These are phyloP conservation scores for Chrysophaeum taylorii DNA, from an alignment of 352 stramenopile genomes.

Conservation along the genomic window DNA sequence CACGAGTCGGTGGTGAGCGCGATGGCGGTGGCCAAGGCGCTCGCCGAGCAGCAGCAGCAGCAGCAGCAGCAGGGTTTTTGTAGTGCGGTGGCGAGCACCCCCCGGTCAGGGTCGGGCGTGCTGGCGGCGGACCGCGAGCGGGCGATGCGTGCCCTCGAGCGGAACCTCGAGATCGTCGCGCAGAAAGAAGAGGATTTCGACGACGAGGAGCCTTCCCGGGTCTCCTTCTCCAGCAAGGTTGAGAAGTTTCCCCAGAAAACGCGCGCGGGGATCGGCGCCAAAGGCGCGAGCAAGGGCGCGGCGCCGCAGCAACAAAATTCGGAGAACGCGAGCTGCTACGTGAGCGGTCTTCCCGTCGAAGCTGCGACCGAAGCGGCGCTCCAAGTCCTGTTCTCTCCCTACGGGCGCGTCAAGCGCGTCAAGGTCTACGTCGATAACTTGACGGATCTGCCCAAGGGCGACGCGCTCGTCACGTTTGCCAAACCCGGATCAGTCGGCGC, in stretches of 20 bases:
- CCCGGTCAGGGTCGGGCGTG: not conserved
- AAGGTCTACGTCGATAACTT: slow-evolving; percentile 1
- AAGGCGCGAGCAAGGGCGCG: not conserved
- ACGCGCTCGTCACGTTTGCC: slow-evolving; percentile 4
- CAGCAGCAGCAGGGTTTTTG: too few species aligned
- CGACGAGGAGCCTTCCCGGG: not conserved
- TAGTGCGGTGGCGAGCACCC: too few species aligned
- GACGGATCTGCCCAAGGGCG: not conserved
- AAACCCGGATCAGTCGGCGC: not conserved
- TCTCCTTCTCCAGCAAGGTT: not conserved
- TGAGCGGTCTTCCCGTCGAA: not conserved
- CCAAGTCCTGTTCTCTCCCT: not conserved
- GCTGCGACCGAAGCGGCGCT: not conserved
- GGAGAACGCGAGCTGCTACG: not conserved
- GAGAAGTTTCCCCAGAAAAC: not conserved
- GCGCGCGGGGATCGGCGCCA: not conserved
- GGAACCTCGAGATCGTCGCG: not conserved
- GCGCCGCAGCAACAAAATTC: not conserved
- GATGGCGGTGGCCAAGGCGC: not conserved
- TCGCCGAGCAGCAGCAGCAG: not conserved
- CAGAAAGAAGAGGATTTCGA: not conserved
- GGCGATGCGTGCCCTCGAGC: not conserved
- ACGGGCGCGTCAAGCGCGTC: not conserved
- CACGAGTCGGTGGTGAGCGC: not conserved
- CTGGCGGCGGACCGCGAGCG: not conserved